phyloP scores from a whole-genome alignment of 2,329 filamentous ascomycete genomes.

The Cryoendolithus antarcticus region DNA sequence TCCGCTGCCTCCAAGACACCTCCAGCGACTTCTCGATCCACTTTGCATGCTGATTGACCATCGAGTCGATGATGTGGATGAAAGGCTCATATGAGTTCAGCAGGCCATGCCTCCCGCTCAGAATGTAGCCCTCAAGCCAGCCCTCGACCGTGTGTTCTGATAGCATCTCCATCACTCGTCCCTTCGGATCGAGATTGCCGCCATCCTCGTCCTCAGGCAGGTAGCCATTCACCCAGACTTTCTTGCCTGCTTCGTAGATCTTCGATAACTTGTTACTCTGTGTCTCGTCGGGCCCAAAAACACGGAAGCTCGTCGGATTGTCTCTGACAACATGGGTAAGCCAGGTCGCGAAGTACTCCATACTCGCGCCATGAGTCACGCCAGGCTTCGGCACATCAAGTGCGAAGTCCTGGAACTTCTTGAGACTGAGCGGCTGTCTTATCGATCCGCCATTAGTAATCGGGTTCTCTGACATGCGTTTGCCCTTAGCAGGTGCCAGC shows the following conservation, averaged over 20 bases:
- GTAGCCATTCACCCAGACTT: slow-evolving; percentile 69
- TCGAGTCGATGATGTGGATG: slow-evolving; percentile 71
- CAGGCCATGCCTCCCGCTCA: slow-evolving; percentile 62
- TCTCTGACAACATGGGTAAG: slow-evolving; percentile 53
- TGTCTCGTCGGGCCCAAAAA: slow-evolving; percentile 71
- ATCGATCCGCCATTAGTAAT: slow-evolving; percentile 60
- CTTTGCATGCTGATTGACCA: slow-evolving; percentile 80
- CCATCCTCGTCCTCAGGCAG: slow-evolving; percentile 65
- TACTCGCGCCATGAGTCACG: slow-evolving; percentile 40
- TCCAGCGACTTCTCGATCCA: slow-evolving; percentile 76
- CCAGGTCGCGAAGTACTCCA: slow-evolving; percentile 57
- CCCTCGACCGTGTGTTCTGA: slow-evolving; percentile 69
- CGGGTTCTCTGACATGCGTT: slow-evolving; percentile 66
- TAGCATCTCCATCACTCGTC: slow-evolving; percentile 75
- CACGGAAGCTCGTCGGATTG: slow-evolving; percentile 57
- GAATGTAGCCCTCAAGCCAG: slow-evolving; percentile 67
- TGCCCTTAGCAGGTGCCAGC: slow-evolving; percentile 52
- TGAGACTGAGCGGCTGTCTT: slow-evolving; percentile 54
- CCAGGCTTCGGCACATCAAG: slow-evolving; percentile 51
- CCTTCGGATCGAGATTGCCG: slow-evolving; percentile 55
- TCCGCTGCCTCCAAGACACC: slow-evolving; percentile 61
- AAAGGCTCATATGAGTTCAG: slow-evolving; percentile 76
- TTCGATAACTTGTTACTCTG: slow-evolving; percentile 65
- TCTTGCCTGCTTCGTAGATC: slow-evolving; percentile 63
- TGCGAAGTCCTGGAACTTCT: slow-evolving; percentile 57